These are phyloP conservation scores for Pythium phragmitis DNA, from an alignment of 352 stramenopile species.

Conservation along the genomic window DNA sequence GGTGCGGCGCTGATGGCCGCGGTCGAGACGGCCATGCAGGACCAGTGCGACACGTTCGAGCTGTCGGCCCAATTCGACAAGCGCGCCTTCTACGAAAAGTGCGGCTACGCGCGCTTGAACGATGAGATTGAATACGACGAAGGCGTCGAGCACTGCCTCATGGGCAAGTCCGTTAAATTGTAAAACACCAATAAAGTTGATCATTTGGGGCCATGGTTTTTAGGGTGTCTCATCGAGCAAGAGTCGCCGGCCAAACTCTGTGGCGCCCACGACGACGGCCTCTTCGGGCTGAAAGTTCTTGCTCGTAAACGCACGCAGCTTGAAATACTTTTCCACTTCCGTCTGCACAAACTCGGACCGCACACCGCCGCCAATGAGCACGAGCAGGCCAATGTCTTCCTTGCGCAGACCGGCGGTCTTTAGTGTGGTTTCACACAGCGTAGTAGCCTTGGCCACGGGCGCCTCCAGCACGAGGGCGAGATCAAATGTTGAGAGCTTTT, in stretches of 20 bases:
- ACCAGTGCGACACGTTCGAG: slow-evolving; percentile 37
- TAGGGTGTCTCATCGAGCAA: slow-evolving; percentile 15
- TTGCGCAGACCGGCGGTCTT: slow-evolving; percentile 35
- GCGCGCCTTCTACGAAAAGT: slow-evolving; percentile 68
- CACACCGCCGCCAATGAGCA: slow-evolving; percentile 59
- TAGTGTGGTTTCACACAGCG: slow-evolving; percentile 41
- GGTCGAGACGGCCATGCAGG: slow-evolving; percentile 33
- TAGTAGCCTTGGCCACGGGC: slow-evolving; percentile 31
- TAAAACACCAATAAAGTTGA: background rate
- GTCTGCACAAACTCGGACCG: slow-evolving; percentile 51
- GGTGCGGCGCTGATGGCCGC: slow-evolving; percentile 41
- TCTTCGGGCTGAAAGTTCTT: slow-evolving; percentile 59
- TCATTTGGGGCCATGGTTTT: background rate
- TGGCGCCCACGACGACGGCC: slow-evolving; percentile 56
- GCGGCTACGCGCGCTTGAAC: slow-evolving; percentile 48
- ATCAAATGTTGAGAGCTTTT: slow-evolving; percentile 57
- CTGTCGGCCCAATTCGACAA: slow-evolving; percentile 54
- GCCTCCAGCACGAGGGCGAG: slow-evolving; percentile 45
- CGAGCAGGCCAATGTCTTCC: slow-evolving; percentile 40
- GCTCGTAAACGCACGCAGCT: slow-evolving; percentile 40
- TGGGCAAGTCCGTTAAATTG: slow-evolving; percentile 17
- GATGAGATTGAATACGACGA: slow-evolving; percentile 62
- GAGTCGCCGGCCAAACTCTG: slow-evolving; percentile 53
- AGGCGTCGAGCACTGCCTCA: slow-evolving; percentile 48
- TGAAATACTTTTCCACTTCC: slow-evolving; percentile 54